Base-by-base conservation (phyloP, 805 yeast species). In the Saccharomycopsis olivae region DNA sequence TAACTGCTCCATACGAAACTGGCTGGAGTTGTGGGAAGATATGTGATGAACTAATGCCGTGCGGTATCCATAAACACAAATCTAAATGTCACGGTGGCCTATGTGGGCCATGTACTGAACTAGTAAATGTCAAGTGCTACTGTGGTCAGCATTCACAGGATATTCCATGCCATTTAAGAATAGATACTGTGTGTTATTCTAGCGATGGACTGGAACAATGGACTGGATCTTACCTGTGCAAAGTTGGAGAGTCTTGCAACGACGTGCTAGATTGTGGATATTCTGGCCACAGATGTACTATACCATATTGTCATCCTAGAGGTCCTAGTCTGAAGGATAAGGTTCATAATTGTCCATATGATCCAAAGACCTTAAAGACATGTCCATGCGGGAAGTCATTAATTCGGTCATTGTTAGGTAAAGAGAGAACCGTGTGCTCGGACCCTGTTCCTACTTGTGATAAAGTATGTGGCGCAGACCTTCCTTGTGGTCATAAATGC, bases 371-470 rank as follows among this genome's bases (percentile, higher is more conserved):
- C 1, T 56, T 78, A n/a, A 70, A 63, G 20, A 69, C 73, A 1
- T 87, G 96, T 59, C 81, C 79, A 28, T 87, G 96, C 64, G 95
- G 95, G 1, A 76, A 79, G 51, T 68, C 75, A 2, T 49, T 53
- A 3, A 62, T 78, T 8, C 53, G 53, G 1, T 63, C 62, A 1
- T 43, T 69, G 11, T 51, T 59, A 3, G 47, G 60, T 57, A 5
- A 47, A 54, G 5, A 59, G 10, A 68, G 96, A 47, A 50, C 49
- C 0, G 59, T 65, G 23, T 87, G 96, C 58, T 65, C 80, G 1
- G 95, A 85, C 47, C 80, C 86, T 1, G 67, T 86, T 28, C 92
- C 95, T 3, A 73, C 78, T 8, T 87, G 96, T 61, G 75, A 66
- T 5, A 52, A 65, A 3, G 58, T 59, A 0, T 87, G 96, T 58